Percentiles rank a stretch among this genome's conserved stretches.
Evolutionary conservation across 805 yeast genomes (phyloP).

Genomic region (Wickerhamiella sorbophila): DNA sequence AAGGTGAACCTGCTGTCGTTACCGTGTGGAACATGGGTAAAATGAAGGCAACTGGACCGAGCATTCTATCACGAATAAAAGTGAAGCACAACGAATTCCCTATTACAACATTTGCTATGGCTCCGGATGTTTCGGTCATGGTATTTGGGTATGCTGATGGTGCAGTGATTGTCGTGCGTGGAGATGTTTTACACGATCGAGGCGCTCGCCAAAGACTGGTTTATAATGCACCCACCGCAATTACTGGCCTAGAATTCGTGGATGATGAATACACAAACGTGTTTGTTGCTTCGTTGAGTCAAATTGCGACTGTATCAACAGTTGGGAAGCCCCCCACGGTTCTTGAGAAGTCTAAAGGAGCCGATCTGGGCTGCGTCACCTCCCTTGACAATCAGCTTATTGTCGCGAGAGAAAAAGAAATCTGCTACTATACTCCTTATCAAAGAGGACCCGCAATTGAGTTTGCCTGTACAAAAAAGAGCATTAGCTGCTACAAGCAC

Average conservation of each 20-base stretch:
- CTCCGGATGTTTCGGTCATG: conserved; percentile 43
- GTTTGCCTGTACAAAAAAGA: conserved; percentile 41
- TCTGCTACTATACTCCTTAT: conserved; percentile 41
- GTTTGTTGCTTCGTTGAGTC: conserved; percentile 63
- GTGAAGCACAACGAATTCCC: conserved; percentile 69
- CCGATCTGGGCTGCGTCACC: conserved; percentile 32
- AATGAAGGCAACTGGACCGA: conserved; percentile 21
- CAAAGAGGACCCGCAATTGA: conserved; percentile 33
- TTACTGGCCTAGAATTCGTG: conserved; percentile 58
- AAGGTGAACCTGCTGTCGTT: conserved; percentile 52
- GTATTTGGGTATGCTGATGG: conserved; percentile 82
- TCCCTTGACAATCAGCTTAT: conserved; percentile 35
- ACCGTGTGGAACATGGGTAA: conserved; percentile 53
- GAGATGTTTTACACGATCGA: conserved; percentile 75
- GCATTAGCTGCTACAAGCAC: conserved; percentile 36
- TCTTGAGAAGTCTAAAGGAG: conserved; percentile 34
- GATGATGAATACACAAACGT: conserved; percentile 24
- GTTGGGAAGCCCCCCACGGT: conserved; percentile 48
- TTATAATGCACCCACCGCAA: conserved; percentile 55
- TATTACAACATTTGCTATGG: conserved; percentile 45
- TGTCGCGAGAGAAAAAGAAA: conserved; percentile 48
- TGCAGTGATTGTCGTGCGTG: conserved; percentile 62
- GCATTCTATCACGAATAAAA: conserved; percentile 46
- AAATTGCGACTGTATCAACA: conserved; percentile 56
- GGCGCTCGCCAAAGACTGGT: conserved; percentile 79